Base-by-base conservation (phyloP, 1,284 basidiomycete genomes). In the Leccinum holopus region DNA sequence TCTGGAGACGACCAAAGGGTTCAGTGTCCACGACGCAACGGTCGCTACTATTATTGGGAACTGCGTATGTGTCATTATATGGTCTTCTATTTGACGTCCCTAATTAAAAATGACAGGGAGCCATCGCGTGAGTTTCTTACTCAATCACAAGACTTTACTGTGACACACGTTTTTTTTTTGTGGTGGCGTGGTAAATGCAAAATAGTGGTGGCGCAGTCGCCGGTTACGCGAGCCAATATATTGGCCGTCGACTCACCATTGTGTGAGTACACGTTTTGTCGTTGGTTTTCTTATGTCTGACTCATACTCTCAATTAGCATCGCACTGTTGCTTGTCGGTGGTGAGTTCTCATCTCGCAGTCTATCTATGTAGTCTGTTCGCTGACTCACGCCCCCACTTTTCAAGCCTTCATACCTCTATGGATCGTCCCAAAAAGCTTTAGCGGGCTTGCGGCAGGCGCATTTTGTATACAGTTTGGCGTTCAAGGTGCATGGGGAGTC, bases 31-130 rank as follows among this genome's bases (percentile, higher is more conserved):
- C 67, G 75, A 86, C 54, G 83, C 95, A 0, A 92, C 91, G 2
- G 82, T 92, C 49, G 92, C 93, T 0, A 97, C 95, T 11, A 98
- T 98, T 70, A 94, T 98, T 68, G 90, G 91, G 30, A 95, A 94
- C 75, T 91, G 87, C 67, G 91, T 87, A 78, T 70, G 81, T 83
- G 58, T 63, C 30, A 60, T 54, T 54, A 49, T 63, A 37, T 62
- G n/a, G 8, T 7, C 2, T 63, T 55, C 2, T 16, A 51, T 47
- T 44, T 0, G 5, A 63, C 61, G 10, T 7, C n/a, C 37, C 39
- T 65, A 33, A 66, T 58, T 1, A 61, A n/a, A n/a, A 72, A 67
- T 67, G 52, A 63, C 70, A 83, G 91, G 92, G 93, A 65, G 92
- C 91, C 28, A 84, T 94, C 61, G 79, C 80, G 88, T 83, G 58